Conservation (phyloP, 495 filamentous ascomycete genomes). For the Hypoxylon fragiforme region DNA sequence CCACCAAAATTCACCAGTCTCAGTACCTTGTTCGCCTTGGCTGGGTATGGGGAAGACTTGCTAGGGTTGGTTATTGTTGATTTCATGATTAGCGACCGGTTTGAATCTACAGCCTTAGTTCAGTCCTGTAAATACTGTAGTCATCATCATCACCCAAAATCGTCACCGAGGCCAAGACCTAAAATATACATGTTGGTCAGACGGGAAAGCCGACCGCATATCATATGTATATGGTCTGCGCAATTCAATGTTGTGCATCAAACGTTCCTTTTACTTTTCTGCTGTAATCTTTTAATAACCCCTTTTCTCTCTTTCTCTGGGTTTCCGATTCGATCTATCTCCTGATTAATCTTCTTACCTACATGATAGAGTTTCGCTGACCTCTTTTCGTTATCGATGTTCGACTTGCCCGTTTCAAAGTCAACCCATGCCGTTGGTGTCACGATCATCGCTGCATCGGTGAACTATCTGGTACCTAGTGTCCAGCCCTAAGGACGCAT, state of each 20-base stretch:
- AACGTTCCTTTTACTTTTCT: neutral
- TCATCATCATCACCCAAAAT: conserved; percentile 8
- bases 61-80: conserved; percentile 7
- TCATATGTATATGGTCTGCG: conserved; percentile 2
- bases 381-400: neutral
- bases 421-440: conserved; percentile 19
- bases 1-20: neutral
- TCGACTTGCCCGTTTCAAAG: conserved; percentile 15
- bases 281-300: conserved; percentile 2
- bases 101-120: too few species aligned
- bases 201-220: conserved; percentile 29
- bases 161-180: conserved; percentile 25
- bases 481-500: too few species aligned
- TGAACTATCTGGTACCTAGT: too few species aligned
- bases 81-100: conserved; percentile 10
- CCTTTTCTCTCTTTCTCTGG: neutral
- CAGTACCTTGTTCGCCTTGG: too few species aligned
- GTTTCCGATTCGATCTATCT: too few species aligned
- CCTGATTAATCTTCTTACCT: neutral
- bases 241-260: conserved; percentile 19
- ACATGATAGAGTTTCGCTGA: neutral
- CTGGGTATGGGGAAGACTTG: conserved; percentile 20
- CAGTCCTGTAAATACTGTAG: neutral
- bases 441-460: conserved; percentile 19
- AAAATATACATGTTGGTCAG: conserved; percentile 30